Evolutionary conservation across 352 stramenopile genomes (phyloP), one percentile per base, ranked within the genome.

Genomic region (Pythium dissotocum): DNA sequence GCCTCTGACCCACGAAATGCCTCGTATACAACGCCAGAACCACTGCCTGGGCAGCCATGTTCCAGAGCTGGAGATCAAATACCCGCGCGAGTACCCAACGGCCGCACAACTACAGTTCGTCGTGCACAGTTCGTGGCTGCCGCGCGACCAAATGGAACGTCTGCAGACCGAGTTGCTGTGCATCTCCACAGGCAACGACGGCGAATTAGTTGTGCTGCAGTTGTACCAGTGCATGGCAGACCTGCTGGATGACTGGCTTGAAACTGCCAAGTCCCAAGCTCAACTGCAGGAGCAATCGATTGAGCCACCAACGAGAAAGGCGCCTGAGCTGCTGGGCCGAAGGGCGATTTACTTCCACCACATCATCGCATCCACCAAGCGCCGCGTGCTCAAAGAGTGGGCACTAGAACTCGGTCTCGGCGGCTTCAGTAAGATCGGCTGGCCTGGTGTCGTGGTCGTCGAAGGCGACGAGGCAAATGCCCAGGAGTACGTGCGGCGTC

Each of bases 261-360:
- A 71, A 14, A 61, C 14, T 9, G 40, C 26, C 4, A 51, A 26
- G 14, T 6, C 16, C 14, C 14, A 14, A 26, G 42, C 14, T 21
- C 42, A 51, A 26, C 33, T 36, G 14, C 24, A 70, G 16, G n/a
- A 60, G 21, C 33, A 54, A 46, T 26, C 21, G n/a, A 42, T 13
- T 28, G 36, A 14, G 32, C 12, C 28, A 21, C 58, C 16, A 36
- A 33, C 21, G 21, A 54, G 14, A 3, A 32, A 14, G 6, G 24
- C 33, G 13, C 16, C 62, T 1, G 35, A 48, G 6, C 24, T 65
- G n/a, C 63, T 94, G 14, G 86, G 84, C 12, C 76, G 86, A 13
- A 78, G 86, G 9, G 82, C 83, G 36, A 94, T 94, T 58, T 94
- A 93, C 70, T 91, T 93, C 63, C 86, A 94, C 72, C 86, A 94